These are phyloP conservation scores for Lichtheimia hyalospora DNA, from an alignment of 371 early-diverging fungal species.

Conservation along the genomic window DNA sequence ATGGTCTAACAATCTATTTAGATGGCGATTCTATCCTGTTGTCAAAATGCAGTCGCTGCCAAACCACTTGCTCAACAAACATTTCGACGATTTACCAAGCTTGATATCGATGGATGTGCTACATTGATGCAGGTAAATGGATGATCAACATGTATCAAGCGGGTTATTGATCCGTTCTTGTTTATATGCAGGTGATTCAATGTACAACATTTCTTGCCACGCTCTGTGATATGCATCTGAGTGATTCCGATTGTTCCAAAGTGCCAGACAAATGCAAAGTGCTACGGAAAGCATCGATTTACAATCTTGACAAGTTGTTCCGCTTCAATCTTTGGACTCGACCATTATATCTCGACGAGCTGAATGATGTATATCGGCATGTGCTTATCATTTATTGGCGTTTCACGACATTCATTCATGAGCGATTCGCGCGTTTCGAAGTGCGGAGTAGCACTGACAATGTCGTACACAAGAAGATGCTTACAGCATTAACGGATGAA, in stretches of 20 bases:
- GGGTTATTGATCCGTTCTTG: neutral
- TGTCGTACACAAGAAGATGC: neutral
- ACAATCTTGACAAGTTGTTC: slow-evolving; percentile 6
- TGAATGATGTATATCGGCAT: slow-evolving; percentile 16
- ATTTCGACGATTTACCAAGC: slow-evolving; percentile 12
- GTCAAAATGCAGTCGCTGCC: slow-evolving; percentile 10
- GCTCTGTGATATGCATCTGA: slow-evolving; percentile 13
- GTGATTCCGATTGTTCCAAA: slow-evolving; percentile 10
- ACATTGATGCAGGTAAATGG: slow-evolving; percentile 12
- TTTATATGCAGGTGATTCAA: slow-evolving; percentile 4
- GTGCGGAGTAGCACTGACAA: neutral
- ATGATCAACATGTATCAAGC: neutral
- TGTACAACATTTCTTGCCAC: slow-evolving; percentile 15
- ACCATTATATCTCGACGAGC: neutral
- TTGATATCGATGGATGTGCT: slow-evolving; percentile 11
- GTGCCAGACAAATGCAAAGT: slow-evolving; percentile 8
- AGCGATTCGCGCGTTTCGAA: slow-evolving; percentile 13
- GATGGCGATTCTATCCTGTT: slow-evolving; percentile 17
- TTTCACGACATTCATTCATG: slow-evolving; percentile 11
- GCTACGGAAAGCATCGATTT: neutral
- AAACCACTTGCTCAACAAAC: slow-evolving; percentile 12
- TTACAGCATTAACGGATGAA: neutral
- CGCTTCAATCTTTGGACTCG: slow-evolving; percentile 14
- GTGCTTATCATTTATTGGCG: slow-evolving; percentile 7
- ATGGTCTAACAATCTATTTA: neutral